phyloP scores from a whole-genome alignment of 208 protist genomes.

The Leptomonas pyrrhocoris region DNA sequence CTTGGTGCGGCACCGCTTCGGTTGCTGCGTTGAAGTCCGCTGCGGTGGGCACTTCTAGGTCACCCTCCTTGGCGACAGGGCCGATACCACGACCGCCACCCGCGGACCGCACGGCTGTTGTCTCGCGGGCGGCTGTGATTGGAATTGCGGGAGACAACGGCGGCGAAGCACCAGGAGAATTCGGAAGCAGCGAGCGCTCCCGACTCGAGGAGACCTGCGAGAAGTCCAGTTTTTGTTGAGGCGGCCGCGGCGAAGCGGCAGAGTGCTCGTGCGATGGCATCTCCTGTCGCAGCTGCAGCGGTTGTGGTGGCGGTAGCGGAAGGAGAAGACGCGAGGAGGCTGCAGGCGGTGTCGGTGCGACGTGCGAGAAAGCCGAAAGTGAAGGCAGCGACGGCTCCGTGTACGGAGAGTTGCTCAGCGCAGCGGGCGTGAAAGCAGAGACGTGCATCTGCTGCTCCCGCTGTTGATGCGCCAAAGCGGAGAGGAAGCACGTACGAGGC shows the following conservation, averaged over 20 bases:
- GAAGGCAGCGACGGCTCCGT: background rate
- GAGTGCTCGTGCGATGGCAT: background rate
- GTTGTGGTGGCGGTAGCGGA: background rate
- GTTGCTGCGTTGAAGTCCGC: too few relatives aligned
- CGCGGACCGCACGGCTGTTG: background rate
- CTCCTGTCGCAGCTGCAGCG: background rate
- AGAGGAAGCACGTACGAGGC: slow-evolving; percentile 13
- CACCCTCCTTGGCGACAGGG: background rate
- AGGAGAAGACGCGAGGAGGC: background rate
- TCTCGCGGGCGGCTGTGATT: background rate
- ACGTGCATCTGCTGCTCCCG: slow-evolving; percentile 13
- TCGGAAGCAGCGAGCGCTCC: slow-evolving; percentile 4
- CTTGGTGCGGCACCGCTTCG: too few relatives aligned
- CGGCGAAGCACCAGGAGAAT: slow-evolving; percentile 7
- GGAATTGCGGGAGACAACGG: slow-evolving; percentile 1
- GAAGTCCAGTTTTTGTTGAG: background rate
- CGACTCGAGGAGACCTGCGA: slow-evolving; percentile 1
- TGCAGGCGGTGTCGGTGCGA: background rate
- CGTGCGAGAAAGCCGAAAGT: too few relatives aligned
- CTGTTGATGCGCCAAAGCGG: slow-evolving; percentile 20
- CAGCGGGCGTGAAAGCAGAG: background rate
- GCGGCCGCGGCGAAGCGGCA: background rate
- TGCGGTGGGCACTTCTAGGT: too few relatives aligned
- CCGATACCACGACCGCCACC: background rate
- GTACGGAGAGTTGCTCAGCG: background rate